phyloP scores from a whole-genome alignment of 2,329 filamentous ascomycete genomes.

The Pseudocercospora macadamiae region DNA sequence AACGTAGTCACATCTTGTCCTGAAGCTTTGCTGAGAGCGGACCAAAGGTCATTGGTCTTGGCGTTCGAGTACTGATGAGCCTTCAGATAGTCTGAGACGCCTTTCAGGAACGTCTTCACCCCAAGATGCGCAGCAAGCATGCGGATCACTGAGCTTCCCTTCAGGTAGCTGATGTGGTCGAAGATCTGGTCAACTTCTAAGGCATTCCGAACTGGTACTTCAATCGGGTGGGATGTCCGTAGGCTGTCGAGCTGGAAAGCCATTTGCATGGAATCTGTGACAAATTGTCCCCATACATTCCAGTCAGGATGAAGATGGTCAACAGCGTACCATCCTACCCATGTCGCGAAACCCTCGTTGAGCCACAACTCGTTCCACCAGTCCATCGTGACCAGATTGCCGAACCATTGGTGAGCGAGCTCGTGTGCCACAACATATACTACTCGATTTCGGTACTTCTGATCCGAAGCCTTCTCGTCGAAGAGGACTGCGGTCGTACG shows the following conservation, averaged over 20 bases:
- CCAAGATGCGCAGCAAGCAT: slow-evolving; percentile 94
- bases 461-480: slow-evolving; percentile 87
- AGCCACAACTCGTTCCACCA: slow-evolving; percentile 81
- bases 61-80: slow-evolving; percentile 87
- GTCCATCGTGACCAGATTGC: slow-evolving; percentile 93
- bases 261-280: slow-evolving; percentile 90
- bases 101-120: slow-evolving; percentile 83
- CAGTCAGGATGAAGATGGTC: slow-evolving; percentile 94
- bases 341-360: slow-evolving; percentile 93
- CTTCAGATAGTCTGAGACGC: slow-evolving; percentile 87
- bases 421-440: slow-evolving; percentile 99
- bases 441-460: slow-evolving; percentile 87
- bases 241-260: slow-evolving; percentile 89
- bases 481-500: slow-evolving; percentile 90
- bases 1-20: slow-evolving; percentile 82
- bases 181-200: slow-evolving; percentile 98
- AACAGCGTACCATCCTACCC: slow-evolving; percentile 93
- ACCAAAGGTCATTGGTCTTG: slow-evolving; percentile 89
- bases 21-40: slow-evolving; percentile 82
- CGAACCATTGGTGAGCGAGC: slow-evolving; percentile 94
- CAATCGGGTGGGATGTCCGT: slow-evolving; percentile 90
- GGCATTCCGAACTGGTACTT: slow-evolving; percentile 90
- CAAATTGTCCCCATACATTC: slow-evolving; percentile 97
- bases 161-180: slow-evolving; percentile 93
- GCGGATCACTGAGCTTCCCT: slow-evolving; percentile 93